A percentile compares a stretch with the other conserved stretches of the same genome.
These are phyloP conservation scores for Zygoascus meyerae DNA, from an alignment of 1,139 yeast species.

Conservation along the genomic window DNA sequence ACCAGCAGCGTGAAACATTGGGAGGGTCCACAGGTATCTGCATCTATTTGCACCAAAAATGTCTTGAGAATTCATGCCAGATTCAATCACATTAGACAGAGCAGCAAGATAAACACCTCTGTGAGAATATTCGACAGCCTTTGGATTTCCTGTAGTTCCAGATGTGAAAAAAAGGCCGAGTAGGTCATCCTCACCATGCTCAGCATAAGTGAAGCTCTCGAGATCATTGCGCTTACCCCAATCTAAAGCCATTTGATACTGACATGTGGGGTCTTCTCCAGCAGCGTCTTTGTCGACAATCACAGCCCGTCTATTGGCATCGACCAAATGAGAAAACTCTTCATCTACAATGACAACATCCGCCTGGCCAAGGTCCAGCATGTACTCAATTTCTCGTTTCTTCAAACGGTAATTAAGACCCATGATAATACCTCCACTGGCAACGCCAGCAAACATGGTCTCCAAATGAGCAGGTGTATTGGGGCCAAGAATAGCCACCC, in stretches of 20 bases:
- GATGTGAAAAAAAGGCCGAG: constrained; percentile 50
- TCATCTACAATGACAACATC: constrained; percentile 33
- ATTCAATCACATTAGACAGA: constrained; percentile 32
- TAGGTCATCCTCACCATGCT: constrained; percentile 28
- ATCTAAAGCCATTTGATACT: constrained; percentile 25
- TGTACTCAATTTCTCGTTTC: constrained; percentile 31
- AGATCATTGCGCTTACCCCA: constrained; percentile 24
- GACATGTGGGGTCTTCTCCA: constrained; percentile 20
- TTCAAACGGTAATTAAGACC: constrained; percentile 36
- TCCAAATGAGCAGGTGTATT: constrained; percentile 39
- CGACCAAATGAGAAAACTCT: constrained; percentile 30
- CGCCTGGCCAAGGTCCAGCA: constrained; percentile 32
- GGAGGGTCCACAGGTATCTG: constrained; percentile 37
- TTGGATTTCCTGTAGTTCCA: constrained; percentile 75
- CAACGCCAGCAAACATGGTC: constrained; percentile 33
- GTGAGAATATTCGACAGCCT: constrained; percentile 65
- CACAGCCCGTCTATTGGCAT: constrained; percentile 18
- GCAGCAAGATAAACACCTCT: constrained; percentile 35
- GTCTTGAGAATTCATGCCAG: constrained; percentile 31
- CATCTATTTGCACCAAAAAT: constrained; percentile 30
- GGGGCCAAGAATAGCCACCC: constrained; percentile 34
- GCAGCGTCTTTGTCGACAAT: constrained; percentile 31
- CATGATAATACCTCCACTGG: constrained; percentile 33
- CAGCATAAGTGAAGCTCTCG: constrained; percentile 2
- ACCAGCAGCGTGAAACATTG: constrained; percentile 39